A percentile compares a stretch with the other conserved stretches of the same genome.
phyloP scores from a whole-genome alignment of 768 basidiomycete genomes.

The Suillus brevipes region DNA sequence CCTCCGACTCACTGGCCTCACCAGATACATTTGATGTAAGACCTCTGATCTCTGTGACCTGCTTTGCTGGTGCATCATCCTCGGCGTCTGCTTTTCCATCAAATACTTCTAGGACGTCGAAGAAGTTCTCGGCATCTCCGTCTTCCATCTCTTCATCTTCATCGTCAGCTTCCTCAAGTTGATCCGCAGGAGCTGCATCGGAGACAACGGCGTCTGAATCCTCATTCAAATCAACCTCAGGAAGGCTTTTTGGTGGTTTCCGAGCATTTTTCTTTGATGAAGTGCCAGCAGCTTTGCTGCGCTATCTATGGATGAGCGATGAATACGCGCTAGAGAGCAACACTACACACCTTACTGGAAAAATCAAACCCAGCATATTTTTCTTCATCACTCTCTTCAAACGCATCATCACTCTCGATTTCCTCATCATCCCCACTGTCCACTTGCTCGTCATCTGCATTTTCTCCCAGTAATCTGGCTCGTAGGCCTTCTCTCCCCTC shows the following conservation, averaged over 20 bases:
- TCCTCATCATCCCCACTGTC: constrained; percentile 81
- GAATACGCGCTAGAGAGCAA: background rate
- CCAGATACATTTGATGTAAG: constrained; percentile 6
- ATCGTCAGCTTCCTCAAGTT: constrained; percentile 25
- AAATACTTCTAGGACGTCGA: constrained; percentile 65
- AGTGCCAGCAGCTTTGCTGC: constrained; percentile 24
- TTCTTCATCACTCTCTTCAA: constrained; percentile 83
- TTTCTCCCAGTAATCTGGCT: constrained; percentile 54
- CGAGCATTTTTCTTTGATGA: constrained; percentile 22
- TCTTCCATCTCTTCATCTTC: constrained; percentile 47
- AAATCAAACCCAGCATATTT: constrained; percentile 63
- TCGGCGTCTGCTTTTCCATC: constrained; percentile 56
- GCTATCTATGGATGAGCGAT: constrained; percentile 13
- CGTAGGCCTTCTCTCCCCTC: constrained; percentile 35
- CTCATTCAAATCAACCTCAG: constrained; percentile 70
- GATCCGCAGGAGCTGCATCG: constrained; percentile 25
- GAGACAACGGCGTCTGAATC: constrained; percentile 37
- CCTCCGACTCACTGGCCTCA: constrained; percentile 32
- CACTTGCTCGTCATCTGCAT: constrained; percentile 52
- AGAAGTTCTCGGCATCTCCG: constrained; percentile 52
- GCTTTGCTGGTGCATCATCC: constrained; percentile 3
- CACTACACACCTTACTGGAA: constrained; percentile 19
- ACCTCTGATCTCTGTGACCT: background rate
- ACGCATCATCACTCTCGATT: constrained; percentile 81
- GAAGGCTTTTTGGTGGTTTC: constrained; percentile 35